A percentile compares a stretch with the other conserved stretches of the same genome.
Evolutionary conservation across 192 early-diverging fungal genomes (phyloP).

Genomic region (Podila clonocystis): DNA sequence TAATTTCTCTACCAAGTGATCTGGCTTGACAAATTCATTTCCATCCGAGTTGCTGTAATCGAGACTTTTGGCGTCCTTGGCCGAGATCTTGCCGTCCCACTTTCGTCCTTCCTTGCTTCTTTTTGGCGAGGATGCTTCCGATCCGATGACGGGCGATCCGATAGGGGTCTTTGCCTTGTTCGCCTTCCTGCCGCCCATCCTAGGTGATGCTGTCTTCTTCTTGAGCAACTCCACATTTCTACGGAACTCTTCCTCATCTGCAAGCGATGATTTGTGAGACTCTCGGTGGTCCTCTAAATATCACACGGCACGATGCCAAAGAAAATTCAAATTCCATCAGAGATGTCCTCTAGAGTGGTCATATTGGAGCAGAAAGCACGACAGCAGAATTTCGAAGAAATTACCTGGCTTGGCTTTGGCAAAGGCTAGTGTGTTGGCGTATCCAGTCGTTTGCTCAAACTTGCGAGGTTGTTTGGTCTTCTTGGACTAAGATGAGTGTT

Average conservation of each 20-base stretch:
- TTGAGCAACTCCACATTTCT: conserved; percentile 60
- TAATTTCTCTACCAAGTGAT: conserved; percentile 26
- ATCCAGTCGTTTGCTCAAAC: conserved; percentile 86
- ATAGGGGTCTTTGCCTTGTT: conserved; percentile 23
- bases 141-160: conserved; percentile 39
- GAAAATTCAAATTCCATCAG: too few relatives aligned
- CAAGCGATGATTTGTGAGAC: conserved; percentile 11
- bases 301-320: not conserved
- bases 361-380: too few relatives aligned
- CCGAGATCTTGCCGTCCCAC: conserved; percentile 80
- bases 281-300: conserved; percentile 25
- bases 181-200: conserved; percentile 40
- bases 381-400: not conserved
- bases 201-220: conserved; percentile 43
- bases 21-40: conserved; percentile 21
- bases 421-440: conserved; percentile 47
- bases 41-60: conserved; percentile 58
- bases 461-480: conserved; percentile 70
- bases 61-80: conserved; percentile 61
- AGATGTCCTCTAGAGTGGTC: too few relatives aligned
- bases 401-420: conserved; percentile 47
- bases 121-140: conserved; percentile 25
- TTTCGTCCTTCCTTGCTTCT: conserved; percentile 65
- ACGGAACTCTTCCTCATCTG: conserved; percentile 60
- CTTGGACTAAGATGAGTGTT: conserved; percentile 30